Conservation (phyloP, 352 stramenopile genomes). For the Phytophthora citrophthora region DNA sequence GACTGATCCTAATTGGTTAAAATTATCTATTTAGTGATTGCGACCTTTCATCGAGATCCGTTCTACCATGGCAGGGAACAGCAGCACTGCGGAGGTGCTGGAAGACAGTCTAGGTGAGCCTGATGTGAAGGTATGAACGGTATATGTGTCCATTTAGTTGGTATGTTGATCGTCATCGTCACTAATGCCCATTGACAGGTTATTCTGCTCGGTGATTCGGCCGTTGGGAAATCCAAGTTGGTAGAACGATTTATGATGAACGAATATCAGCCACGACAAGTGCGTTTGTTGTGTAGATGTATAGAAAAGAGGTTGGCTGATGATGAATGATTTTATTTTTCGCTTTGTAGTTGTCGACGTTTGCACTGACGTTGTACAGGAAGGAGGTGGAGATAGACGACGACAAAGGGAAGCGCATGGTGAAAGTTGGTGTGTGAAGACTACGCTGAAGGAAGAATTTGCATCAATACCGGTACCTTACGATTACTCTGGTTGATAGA, state of each 20-base stretch:
- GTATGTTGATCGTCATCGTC: not conserved
- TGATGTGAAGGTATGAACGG: slow-evolving; percentile 56
- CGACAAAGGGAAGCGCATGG: slow-evolving; percentile 47
- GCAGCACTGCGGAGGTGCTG: slow-evolving; percentile 9
- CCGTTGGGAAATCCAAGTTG: slow-evolving; percentile 96
- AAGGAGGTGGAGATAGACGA: slow-evolving; percentile 92
- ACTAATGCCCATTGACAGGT: slow-evolving; percentile 49
- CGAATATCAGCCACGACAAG: slow-evolving; percentile 94
- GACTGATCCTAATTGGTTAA: not conserved
- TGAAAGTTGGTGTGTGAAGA: slow-evolving; percentile 65
- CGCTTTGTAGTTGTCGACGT: slow-evolving; percentile 89
- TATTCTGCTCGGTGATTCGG: slow-evolving; percentile 94
- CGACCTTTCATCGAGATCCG: slow-evolving; percentile 87
- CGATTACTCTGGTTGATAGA: slow-evolving; percentile 46
- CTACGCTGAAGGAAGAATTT: not conserved
- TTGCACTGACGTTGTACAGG: slow-evolving; percentile 94
- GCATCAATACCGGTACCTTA: not conserved
- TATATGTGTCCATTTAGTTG: not conserved
- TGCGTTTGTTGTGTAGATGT: slow-evolving; percentile 10
- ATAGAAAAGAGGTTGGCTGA: not conserved
- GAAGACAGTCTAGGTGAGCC: slow-evolving; percentile 64
- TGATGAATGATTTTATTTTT: not conserved
- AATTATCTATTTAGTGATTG: slow-evolving; percentile 71
- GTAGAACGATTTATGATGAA: slow-evolving; percentile 96
- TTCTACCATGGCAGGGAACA: slow-evolving; percentile 44